Conservation (phyloP, 495 filamentous ascomycete species). For the Saxispiralis lemnorum region DNA sequence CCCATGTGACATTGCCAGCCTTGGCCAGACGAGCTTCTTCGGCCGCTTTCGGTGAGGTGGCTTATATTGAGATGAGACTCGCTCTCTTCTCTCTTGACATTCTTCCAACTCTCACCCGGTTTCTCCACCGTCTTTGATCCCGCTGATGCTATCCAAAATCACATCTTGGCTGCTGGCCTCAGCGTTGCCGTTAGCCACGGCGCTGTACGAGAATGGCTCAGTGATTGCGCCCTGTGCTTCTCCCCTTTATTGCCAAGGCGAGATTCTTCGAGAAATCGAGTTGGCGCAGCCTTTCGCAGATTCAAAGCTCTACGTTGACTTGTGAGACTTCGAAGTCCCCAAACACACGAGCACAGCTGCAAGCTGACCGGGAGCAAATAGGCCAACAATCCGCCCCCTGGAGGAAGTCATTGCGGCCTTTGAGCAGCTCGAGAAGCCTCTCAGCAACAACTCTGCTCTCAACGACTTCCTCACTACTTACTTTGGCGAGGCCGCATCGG, state of each 20-base stretch:
- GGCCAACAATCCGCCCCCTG: conserved; percentile 16
- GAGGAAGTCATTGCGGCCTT: conserved; percentile 18
- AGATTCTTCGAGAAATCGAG: conserved; percentile 16
- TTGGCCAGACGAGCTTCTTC: no score
- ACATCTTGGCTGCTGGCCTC: no score
- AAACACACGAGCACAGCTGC: no score
- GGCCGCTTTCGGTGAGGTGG: no score
- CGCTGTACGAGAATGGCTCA: conserved; percentile 11
- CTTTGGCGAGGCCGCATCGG: conserved; percentile 18
- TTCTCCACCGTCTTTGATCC: no score
- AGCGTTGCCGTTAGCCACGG: no score
- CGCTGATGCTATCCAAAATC: no score
- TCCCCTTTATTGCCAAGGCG: conserved; percentile 19
- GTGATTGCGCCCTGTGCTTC: conserved; percentile 20
- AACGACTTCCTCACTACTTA: conserved; percentile 16
- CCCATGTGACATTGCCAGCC: no score
- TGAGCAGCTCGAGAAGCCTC: conserved; percentile 12
- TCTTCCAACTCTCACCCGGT: no score
- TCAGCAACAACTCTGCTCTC: conserved; percentile 17
- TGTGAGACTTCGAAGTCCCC: conserved; percentile 4
- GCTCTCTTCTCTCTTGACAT: no score
- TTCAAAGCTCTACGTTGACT: conserved; percentile 20
- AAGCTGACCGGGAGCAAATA: neutral
- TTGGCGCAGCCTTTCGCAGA: conserved; percentile 17
- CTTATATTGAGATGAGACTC: no score